Evolutionary conservation across 1,284 basidiomycete species (phyloP), one percentile per base, ranked within the genome.

Genomic region (Ceratobasidium sp.): DNA sequence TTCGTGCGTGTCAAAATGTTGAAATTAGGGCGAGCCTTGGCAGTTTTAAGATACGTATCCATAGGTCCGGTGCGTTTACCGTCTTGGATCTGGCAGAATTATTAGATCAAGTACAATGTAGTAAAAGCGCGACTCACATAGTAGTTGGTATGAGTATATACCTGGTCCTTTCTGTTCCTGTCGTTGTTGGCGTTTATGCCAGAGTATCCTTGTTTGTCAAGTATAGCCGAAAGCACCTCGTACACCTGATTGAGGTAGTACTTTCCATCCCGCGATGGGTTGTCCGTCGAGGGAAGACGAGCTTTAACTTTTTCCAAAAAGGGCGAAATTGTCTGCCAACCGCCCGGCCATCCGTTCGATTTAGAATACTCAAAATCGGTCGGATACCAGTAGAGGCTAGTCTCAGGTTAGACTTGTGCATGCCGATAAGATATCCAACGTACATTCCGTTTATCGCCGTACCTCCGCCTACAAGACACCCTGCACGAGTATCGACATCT

Each of bases 381-480:
- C 1, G 87, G 87, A 58, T 83, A 80, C 86, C 86, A 89, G 78
- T 88, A 89, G 0, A 89, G 82, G 18, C 86, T 87, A n/a, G 26
- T 87, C 73, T 3, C 21, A 62, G 10, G 18, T 60, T 71, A 74
- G 30, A 36, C 1, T 3, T 30, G 1, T 45, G 21, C 32, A 26
- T 36, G 36, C 58, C 55, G 6, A 45, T n/a, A n/a, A n/a, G n/a
- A n/a, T n/a, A n/a, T n/a, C n/a, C n/a, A n/a, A 84, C 86, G 78
- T 76, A 88, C 86, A 84, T 87, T 78, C 87, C 87, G 78, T 89
- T 89, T 76, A 89, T 82, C 0, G 87, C 83, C 8, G 85, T 86
- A 67, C 88, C 88, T 46, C 88, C 88, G 65, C 88, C 88, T 30
- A 88, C 76, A n/a, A 89, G 77, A 77, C 88, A 89, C n/a, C 87